Percentiles rank a stretch among this genome's conserved stretches.
phyloP scores from a whole-genome alignment of 192 early-diverging fungal species.

The Anaeromyces robustus region DNA sequence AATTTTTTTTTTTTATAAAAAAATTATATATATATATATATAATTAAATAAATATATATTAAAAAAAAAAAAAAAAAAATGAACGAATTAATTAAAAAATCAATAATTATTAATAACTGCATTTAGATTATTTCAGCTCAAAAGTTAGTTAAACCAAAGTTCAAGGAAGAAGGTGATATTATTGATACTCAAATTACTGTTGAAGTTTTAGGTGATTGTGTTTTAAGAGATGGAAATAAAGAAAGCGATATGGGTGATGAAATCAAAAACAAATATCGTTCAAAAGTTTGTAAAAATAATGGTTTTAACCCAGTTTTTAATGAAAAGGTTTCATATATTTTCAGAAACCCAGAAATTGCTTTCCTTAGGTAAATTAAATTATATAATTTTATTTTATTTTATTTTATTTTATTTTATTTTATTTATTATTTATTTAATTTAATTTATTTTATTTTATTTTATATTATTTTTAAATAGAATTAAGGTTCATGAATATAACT shows the following conservation, averaged over 20 bases:
- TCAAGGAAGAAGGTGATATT: constrained; percentile 22
- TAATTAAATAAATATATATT: too few species aligned
- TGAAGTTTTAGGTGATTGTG: constrained; percentile 23
- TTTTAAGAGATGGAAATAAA: background rate
- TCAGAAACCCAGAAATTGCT: constrained; percentile 17
- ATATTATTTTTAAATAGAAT: background rate
- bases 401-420: too few species aligned
- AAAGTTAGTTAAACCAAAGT: constrained; percentile 49
- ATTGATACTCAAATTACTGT: constrained; percentile 45
- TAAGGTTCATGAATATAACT: background rate
- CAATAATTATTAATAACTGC: too few species aligned
- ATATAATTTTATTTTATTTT: too few species aligned
- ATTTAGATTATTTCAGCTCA: constrained; percentile 53
- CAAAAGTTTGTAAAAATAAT: constrained; percentile 30
- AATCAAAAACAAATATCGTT: constrained; percentile 25
- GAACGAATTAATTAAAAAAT: too few species aligned
- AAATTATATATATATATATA: constrained; percentile 10
- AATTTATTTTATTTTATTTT: too few species aligned
- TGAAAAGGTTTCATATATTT: constrained; percentile 20
- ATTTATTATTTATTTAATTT: too few species aligned
- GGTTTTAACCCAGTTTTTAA: constrained; percentile 41
- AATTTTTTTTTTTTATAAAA: constrained; percentile 7
- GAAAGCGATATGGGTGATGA: constrained; percentile 6
- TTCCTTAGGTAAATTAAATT: constrained; percentile 21
- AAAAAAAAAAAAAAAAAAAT: too few species aligned